Conservation (phyloP, 768 basidiomycete genomes). For the Boletus pseudo-olivaceus region DNA sequence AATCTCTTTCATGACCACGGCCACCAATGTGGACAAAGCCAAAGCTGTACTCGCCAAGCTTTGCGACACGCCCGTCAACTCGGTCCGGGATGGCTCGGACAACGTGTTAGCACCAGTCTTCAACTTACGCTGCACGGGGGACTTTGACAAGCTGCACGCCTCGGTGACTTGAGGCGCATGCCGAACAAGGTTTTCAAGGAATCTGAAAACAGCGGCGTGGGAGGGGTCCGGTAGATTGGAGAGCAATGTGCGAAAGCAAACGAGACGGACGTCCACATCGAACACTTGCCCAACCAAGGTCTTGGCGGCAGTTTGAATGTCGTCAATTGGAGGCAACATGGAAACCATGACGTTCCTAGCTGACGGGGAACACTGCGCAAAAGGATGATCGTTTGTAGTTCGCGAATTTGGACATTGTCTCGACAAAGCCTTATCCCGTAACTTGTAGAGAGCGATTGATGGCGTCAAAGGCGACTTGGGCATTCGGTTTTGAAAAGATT, state of each 20-base stretch:
- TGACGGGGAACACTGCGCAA: conserved; percentile 50
- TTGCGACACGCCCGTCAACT: conserved; percentile 56
- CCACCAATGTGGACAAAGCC: conserved; percentile 35
- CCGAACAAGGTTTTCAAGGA: conserved; percentile 60
- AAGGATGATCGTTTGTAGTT: conserved; percentile 54
- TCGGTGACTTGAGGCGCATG: conserved; percentile 69
- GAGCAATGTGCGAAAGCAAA: conserved; percentile 80
- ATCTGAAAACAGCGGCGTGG: conserved; percentile 64
- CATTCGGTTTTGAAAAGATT: conserved; percentile 31
- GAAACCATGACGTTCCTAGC: conserved; percentile 60
- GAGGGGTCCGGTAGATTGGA: conserved; percentile 60
- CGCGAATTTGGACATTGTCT: conserved; percentile 59
- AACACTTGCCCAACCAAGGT: conserved; percentile 83
- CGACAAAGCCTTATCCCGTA: conserved; percentile 61
- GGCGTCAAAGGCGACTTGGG: conserved; percentile 40
- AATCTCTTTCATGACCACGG: conserved; percentile 21
- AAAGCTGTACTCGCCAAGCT: conserved; percentile 48
- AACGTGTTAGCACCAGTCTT: conserved; percentile 49
- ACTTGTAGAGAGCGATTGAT: conserved; percentile 58
- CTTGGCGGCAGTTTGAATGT: conserved; percentile 72
- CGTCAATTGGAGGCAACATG: conserved; percentile 81
- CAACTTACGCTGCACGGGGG: conserved; percentile 43
- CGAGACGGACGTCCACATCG: conserved; percentile 80
- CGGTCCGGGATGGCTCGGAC: conserved; percentile 41
- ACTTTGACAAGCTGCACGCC: conserved; percentile 54